Conservation (phyloP, 2,329 filamentous ascomycete genomes). For the Proliferodiscus dingleyae region DNA sequence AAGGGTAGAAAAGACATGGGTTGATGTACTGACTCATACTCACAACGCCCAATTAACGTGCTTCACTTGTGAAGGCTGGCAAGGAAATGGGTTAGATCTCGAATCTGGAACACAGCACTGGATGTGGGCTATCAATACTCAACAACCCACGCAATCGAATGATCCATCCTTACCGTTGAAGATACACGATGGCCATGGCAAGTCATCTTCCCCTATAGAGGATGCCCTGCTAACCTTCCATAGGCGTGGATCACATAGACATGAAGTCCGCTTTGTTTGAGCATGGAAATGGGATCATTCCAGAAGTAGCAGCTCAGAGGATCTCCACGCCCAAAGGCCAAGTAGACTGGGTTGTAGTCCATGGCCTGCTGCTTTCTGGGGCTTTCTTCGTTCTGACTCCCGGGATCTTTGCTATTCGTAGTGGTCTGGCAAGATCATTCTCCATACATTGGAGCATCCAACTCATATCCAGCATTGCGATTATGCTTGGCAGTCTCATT, state of each 20-base stretch:
- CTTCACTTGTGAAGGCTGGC: slow-evolving; percentile 12
- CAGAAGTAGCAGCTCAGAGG: neutral
- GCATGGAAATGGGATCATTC: neutral
- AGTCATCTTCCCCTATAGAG: neutral
- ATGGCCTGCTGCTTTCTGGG: slow-evolving; percentile 8
- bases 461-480: neutral
- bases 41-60: slow-evolving; percentile 10
- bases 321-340: neutral
- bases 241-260: neutral
- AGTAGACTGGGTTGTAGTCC: slow-evolving; percentile 10
- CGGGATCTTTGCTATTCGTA: slow-evolving; percentile 9
- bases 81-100: slow-evolving; percentile 1
- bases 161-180: slow-evolving; percentile 4
- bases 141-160: slow-evolving; percentile 4
- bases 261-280: slow-evolving; percentile 4
- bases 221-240: neutral
- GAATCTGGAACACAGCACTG: slow-evolving; percentile 6
- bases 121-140: slow-evolving; percentile 11
- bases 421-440: slow-evolving; percentile 7
- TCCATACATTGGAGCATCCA: slow-evolving; percentile 14
- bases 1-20: slow-evolving; percentile 8
- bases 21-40: neutral
- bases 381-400: slow-evolving; percentile 9
- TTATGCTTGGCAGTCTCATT: slow-evolving; percentile 11
- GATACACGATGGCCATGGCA: slow-evolving; percentile 6